These are phyloP conservation scores for Puccinia triticina DNA, from an alignment of 1,284 basidiomycete genomes.

Conservation along the genomic window DNA sequence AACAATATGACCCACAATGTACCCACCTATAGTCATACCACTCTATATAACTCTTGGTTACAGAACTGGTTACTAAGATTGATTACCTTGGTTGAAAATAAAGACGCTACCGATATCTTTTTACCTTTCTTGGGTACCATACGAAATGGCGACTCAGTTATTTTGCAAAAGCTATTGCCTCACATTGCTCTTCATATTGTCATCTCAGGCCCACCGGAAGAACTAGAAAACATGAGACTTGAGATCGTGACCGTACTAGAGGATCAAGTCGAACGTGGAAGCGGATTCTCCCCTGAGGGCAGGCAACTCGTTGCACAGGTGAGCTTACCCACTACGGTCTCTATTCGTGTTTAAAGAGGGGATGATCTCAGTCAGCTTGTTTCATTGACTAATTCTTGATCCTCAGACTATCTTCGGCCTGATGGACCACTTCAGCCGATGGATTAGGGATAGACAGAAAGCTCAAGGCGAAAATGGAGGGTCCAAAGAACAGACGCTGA, in stretches of 20 bases:
- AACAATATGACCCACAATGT: slow-evolving; percentile 60
- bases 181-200: slow-evolving; percentile 87
- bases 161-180: slow-evolving; percentile 86
- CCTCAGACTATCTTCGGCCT: slow-evolving; percentile 86
- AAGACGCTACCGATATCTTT: slow-evolving; percentile 73
- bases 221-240: slow-evolving; percentile 69
- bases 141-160: slow-evolving; percentile 82
- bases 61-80: slow-evolving; percentile 85
- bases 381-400: not conserved
- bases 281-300: slow-evolving; percentile 71
- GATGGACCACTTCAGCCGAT: slow-evolving; percentile 91
- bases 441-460: slow-evolving; percentile 70
- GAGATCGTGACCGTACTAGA: slow-evolving; percentile 82
- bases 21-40: slow-evolving; percentile 74
- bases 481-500: slow-evolving; percentile 59
- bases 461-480: slow-evolving; percentile 53
- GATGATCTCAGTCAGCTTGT: not conserved
- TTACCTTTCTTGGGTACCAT: slow-evolving; percentile 77
- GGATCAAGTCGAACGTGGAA: slow-evolving; percentile 76
- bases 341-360: not conserved
- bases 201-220: slow-evolving; percentile 72
- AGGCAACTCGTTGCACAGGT: slow-evolving; percentile 86
- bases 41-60: slow-evolving; percentile 94
- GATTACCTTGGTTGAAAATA: slow-evolving; percentile 66
- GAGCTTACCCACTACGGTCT: slow-evolving; percentile 14